Conservation (phyloP, 164 flowering plant species). For the Aristolochia californica region DNA sequence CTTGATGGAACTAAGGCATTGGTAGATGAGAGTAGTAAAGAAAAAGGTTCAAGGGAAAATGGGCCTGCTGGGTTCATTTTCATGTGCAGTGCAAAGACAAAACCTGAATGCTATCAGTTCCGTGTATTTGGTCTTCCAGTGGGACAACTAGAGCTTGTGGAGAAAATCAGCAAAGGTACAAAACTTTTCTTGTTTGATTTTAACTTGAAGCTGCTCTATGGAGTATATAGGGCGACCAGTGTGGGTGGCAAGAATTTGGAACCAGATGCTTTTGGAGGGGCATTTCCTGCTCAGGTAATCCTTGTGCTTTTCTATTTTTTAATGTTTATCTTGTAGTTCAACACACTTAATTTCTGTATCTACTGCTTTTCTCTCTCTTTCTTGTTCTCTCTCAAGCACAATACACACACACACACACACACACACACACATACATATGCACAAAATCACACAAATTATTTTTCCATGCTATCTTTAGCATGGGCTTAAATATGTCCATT, state of each 20-base stretch:
- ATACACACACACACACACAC: no score
- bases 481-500: no score
- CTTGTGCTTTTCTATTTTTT: no score
- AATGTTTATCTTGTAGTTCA: no score
- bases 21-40: not conserved
- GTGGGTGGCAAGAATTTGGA: constrained; percentile 9
- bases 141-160: constrained; percentile 6
- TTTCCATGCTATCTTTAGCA: no score
- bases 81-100: constrained; percentile 12
- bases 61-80: constrained; percentile 13
- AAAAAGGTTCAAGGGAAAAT: not conserved
- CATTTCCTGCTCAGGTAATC: no score
- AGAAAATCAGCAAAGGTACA: constrained; percentile 7
- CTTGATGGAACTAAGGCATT: not conserved
- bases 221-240: constrained; percentile 8
- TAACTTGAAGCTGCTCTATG: constrained; percentile 13
- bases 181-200: constrained; percentile 13
- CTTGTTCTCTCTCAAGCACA: no score
- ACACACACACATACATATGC: no score
- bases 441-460: no score
- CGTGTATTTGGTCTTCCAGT: constrained; percentile 13
- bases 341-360: not conserved
- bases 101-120: constrained; percentile 9
- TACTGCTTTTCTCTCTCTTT: not conserved
- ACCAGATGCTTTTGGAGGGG: constrained; percentile 12